phyloP scores from a whole-genome alignment of 306 rosid genomes.

The Arachis stenosperma region DNA sequence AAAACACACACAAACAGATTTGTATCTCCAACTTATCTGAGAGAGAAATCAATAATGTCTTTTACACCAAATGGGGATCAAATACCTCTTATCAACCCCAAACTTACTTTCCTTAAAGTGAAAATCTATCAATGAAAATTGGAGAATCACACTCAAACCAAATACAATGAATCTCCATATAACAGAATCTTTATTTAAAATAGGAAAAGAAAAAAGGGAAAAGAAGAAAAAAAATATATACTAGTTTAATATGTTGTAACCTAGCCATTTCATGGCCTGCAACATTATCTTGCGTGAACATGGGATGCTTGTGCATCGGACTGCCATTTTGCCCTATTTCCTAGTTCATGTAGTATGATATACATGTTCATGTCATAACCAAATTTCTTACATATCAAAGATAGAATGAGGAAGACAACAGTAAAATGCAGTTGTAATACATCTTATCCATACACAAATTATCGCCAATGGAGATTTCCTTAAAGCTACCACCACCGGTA shows the following conservation, averaged over 20 bases:
- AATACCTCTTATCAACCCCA: neutral
- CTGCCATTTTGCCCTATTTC: neutral
- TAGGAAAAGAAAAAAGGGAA: too few relatives aligned
- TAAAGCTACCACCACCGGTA: slow-evolving; percentile 2
- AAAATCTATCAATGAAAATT: neutral
- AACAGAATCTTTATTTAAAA: neutral
- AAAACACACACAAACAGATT: too few relatives aligned
- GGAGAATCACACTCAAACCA: neutral
- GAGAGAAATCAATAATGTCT: neutral
- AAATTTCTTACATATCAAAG: slow-evolving; percentile 1
- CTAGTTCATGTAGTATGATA: neutral
- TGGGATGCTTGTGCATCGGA: too few relatives aligned
- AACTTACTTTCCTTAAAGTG: neutral
- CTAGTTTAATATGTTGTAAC: neutral
- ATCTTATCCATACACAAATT: slow-evolving; percentile 15
- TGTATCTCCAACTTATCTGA: neutral
- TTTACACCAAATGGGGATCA: neutral
- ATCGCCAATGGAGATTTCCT: slow-evolving; percentile 3
- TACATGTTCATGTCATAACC: too few relatives aligned
- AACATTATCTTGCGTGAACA: neutral
- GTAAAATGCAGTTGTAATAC: slow-evolving; percentile 1
- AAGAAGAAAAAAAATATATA: too few relatives aligned
- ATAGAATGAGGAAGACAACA: slow-evolving; percentile 12
- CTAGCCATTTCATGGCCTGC: neutral
- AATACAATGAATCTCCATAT: neutral